Base-by-base conservation (phyloP, 2,329 filamentous ascomycete species). In the Helicocarpus griseus region DNA sequence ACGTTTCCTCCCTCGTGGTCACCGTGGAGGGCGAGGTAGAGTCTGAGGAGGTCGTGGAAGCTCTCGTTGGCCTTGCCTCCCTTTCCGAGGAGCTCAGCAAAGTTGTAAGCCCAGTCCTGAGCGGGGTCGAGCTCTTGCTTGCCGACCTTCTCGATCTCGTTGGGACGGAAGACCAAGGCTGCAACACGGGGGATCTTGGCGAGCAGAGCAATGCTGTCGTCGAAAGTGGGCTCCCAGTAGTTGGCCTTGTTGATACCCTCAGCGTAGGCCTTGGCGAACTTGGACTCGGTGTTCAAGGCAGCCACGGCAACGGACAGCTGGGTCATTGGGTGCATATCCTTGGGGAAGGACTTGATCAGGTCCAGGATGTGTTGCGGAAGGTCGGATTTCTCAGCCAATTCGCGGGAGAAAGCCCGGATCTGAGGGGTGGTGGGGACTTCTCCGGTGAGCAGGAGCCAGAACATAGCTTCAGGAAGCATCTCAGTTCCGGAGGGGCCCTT, bases 391-490 rank as follows among this genome's bases (percentile, higher is more conserved):
- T 90, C 85, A 48, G 93, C 93, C 22, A 97, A 78, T 69, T 97
- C 85, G 53, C 84, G 81, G 44, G 89, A 95, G 62, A 98, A 83
- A 41, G 73, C 76, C 62, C 91, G 87, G 56, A 93, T 82, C 71
- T 98, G 93, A 56, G 75, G 75, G 21, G 83, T 85, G 1, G 86
- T 87, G 22, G 93, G 93, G 21, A 97, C 87, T 71, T 94, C 80
- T 54, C 93, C 93, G 8, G 93, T 98, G 61, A 98, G 78, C 48
- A 98, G 82, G 39, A 97, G 82, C 93, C 93, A 98, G 79, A 98
- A 98, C 93, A 98, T 98, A 70, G 91, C 84, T 73, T 98, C 93
- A 45, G 93, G 93, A 11, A 97, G 81, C 93, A 97, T 98, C 74
- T 97, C 91, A 5, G 89, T 94, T 41, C 56, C 69, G 2, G 86